Conservation (phyloP, 2,329 filamentous ascomycete genomes). For the Ceratocystis alfenasii region DNA sequence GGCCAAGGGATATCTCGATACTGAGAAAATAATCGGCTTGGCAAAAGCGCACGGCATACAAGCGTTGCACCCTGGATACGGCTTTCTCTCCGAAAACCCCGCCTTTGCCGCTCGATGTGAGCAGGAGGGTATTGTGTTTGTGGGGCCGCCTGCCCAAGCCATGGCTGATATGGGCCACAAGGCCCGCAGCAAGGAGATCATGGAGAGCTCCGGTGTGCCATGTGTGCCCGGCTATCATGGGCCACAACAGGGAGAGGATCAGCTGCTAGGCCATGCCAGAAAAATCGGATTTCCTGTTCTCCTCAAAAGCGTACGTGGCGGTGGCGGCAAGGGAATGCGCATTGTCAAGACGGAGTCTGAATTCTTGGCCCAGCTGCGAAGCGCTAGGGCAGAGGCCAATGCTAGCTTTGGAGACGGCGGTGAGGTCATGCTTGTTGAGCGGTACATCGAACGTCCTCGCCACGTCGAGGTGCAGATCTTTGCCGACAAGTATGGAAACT, state of each 20-base stretch:
- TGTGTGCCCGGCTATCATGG: slow-evolving; percentile 97
- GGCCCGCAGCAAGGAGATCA: slow-evolving; percentile 87
- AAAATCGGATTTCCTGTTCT: slow-evolving; percentile 59
- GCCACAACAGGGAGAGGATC: slow-evolving; percentile 56
- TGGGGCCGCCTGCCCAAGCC: slow-evolving; percentile 74
- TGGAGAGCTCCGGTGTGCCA: slow-evolving; percentile 86
- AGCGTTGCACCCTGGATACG: slow-evolving; percentile 91
- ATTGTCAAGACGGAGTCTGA: slow-evolving; percentile 58
- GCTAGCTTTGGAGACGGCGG: slow-evolving; percentile 70
- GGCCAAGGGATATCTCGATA: slow-evolving; percentile 80
- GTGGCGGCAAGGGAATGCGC: slow-evolving; percentile 75
- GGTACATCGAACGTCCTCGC: slow-evolving; percentile 64
- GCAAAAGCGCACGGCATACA: slow-evolving; percentile 78
- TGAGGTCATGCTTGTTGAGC: slow-evolving; percentile 74
- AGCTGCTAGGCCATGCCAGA: slow-evolving; percentile 55
- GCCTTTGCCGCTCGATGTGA: slow-evolving; percentile 79
- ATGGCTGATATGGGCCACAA: slow-evolving; percentile 90
- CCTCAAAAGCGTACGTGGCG: slow-evolving; percentile 68
- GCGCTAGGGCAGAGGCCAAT: slow-evolving; percentile 61
- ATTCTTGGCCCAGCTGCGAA: slow-evolving; percentile 57
- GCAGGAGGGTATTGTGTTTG: slow-evolving; percentile 83
- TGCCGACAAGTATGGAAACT: slow-evolving; percentile 66
- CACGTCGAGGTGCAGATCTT: slow-evolving; percentile 90
- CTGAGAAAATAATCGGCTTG: slow-evolving; percentile 78
- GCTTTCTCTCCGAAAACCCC: slow-evolving; percentile 89